A percentile compares a stretch with the other conserved stretches of the same genome.
phyloP scores from a whole-genome alignment of 495 filamentous ascomycete species.

The Saxophila tyrrhenica region DNA sequence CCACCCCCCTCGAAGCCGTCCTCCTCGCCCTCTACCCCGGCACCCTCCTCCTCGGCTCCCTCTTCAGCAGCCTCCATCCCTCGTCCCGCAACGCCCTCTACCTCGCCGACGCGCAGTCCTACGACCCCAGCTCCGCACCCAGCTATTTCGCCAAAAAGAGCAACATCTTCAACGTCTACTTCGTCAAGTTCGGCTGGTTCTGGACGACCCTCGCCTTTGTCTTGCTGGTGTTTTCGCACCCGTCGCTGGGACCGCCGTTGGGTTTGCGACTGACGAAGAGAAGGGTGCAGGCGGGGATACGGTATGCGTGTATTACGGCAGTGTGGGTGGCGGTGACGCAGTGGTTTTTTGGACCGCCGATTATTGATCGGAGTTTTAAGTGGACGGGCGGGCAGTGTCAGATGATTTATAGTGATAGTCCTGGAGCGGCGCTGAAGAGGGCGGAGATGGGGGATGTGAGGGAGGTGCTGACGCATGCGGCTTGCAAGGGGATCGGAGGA shows the following conservation, averaged over 20 bases:
- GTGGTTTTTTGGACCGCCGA: conserved; percentile 86
- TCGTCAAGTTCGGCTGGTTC: conserved; percentile 90
- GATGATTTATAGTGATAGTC: conserved; percentile 20
- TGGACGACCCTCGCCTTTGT: conserved; percentile 70
- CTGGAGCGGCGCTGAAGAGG: conserved; percentile 22
- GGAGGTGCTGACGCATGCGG: conserved; percentile 55
- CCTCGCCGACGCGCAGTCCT: conserved; percentile 42
- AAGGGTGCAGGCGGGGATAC: conserved; percentile 41
- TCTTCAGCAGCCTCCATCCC: conserved; percentile 70
- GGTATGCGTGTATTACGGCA: conserved; percentile 70
- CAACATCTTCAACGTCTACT: conserved; percentile 81
- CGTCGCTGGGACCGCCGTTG: conserved; percentile 34
- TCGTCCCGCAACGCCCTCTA: conserved; percentile 49
- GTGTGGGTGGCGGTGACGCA: conserved; percentile 81
- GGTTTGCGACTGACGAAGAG: conserved; percentile 25
- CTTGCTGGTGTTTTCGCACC: conserved; percentile 50
- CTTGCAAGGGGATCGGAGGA: conserved; percentile 73
- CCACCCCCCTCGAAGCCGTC: conserved; percentile 50
- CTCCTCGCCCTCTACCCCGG: conserved; percentile 59
- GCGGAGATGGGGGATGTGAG: conserved; percentile 35
- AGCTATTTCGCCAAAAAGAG: conserved; percentile 87
- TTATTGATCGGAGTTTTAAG: conserved; percentile 77
- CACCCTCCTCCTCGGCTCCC: conserved; percentile 64
- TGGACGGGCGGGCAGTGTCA: conserved; percentile 71
- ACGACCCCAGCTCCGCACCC: conserved; percentile 48